phyloP scores from a whole-genome alignment of 495 filamentous ascomycete species.

The Neurospora pannonica region DNA sequence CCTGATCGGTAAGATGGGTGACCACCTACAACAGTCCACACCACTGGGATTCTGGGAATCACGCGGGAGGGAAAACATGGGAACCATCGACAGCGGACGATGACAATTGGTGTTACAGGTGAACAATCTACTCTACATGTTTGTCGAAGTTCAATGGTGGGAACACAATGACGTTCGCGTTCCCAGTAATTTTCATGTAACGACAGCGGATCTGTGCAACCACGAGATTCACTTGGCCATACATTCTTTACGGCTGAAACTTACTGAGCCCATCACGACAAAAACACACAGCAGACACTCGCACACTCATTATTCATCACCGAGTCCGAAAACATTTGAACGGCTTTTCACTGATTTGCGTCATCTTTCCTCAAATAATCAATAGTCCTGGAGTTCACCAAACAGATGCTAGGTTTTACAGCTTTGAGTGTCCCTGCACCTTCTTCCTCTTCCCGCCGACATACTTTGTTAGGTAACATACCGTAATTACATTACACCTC shows the following conservation, averaged over 20 bases:
- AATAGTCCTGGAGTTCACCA: too few species aligned
- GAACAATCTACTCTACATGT: too few species aligned
- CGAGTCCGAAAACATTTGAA: too few species aligned
- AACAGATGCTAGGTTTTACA: too few species aligned
- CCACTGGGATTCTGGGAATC: not conserved
- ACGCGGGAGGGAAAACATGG: not conserved
- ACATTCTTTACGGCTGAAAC: not conserved
- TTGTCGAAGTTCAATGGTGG: too few species aligned
- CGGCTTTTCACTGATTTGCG: too few species aligned
- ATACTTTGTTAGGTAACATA: not conserved
- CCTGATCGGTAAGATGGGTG: not conserved
- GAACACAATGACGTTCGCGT: not conserved
- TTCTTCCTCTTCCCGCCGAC: not conserved
- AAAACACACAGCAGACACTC: not conserved
- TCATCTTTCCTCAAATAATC: too few species aligned
- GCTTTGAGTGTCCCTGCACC: not conserved
- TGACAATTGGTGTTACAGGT: too few species aligned
- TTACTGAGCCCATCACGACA: not conserved
- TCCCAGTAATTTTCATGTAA: not conserved
- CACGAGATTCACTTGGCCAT: not conserved
- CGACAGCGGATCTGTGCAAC: not conserved
- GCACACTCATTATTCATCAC: too few species aligned
- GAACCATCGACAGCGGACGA: too few species aligned
- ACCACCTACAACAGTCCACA: not conserved
- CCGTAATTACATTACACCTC: not conserved